Evolutionary conservation across 2,329 filamentous ascomycete species (phyloP), one percentile per base, ranked within the genome.

Genomic region (Beauveria asiatica): DNA sequence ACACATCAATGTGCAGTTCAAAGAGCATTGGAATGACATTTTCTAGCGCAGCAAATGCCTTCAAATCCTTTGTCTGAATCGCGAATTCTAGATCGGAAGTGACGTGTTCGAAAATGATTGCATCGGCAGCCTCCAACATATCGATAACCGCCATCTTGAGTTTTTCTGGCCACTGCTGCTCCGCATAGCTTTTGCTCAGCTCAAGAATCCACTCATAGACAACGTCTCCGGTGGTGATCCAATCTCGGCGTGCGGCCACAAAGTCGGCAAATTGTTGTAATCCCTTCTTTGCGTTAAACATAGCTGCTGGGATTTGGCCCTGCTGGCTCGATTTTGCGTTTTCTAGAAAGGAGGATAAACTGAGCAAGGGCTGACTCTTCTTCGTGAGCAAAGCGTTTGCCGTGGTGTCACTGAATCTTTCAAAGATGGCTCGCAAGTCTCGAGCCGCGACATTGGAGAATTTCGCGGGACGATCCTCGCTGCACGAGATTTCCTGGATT

Each of bases 271-370:
- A 88, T 0, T 71, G 65, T 30, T 72, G 71, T 5, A 88, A 69
- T 0, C 82, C 82, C 46, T 76, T 76, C 1, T 74, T 72, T 58
- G 84, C 82, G 21, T 83, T 76, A 62, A 86, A 84, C 0, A 69
- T 65, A 0, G 78, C 73, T 3, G 74, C 75, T n/a, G 75, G 76
- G 1, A 73, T 72, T 23, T 77, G 73, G 54, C 80, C 78, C 65
- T 83, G 78, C 0, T 80, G 77, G 3, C 78, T 78, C 0, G 80
- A 74, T 64, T 85, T 86, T 1, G 83, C 80, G 65, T 87, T 83
- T 64, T 87, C 84, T 4, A 87, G 75, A 64, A 87, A 87, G 4
- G 83, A 83, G 1, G 80, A 83, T 17, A 85, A 74, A 9, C 82
- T 82, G 33, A 83, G 72, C 11, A 77, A 76, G 0, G 79, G 74